Evolutionary conservation across 257 asterid species (phyloP).

Genomic region (Coffea eugenioides): DNA sequence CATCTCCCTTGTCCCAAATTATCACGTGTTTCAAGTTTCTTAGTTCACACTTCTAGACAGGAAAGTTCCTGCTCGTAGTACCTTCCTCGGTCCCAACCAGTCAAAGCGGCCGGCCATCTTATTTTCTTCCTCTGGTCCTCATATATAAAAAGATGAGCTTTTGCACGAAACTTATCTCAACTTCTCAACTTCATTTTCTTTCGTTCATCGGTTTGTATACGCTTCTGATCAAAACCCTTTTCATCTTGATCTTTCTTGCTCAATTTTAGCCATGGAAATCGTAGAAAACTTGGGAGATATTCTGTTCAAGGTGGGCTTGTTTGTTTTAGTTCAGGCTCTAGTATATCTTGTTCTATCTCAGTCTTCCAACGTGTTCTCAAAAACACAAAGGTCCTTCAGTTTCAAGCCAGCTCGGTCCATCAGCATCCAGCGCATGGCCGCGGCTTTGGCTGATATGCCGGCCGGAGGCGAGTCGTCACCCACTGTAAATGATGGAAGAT

Average conservation of each 20-base stretch:
- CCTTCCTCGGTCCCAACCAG: background rate
- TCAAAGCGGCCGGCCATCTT: slow-evolving; percentile 10
- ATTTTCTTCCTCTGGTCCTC: background rate
- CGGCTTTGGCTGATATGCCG: slow-evolving; percentile 58
- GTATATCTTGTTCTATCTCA: slow-evolving; percentile 54
- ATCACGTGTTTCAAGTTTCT: background rate
- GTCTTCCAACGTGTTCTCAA: slow-evolving; percentile 53
- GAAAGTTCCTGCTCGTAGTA: background rate
- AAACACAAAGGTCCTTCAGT: slow-evolving; percentile 34
- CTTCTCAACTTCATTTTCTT: background rate
- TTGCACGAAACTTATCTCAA: background rate
- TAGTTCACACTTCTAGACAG: background rate
- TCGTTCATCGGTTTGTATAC: background rate
- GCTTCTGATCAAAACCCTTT: background rate
- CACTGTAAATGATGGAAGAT: slow-evolving; percentile 16
- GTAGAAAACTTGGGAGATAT: slow-evolving; percentile 28
- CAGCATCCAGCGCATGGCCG: slow-evolving; percentile 66
- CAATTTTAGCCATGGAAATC: slow-evolving; percentile 17
- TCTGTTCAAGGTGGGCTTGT: slow-evolving; percentile 43
- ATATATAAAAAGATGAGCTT: background rate
- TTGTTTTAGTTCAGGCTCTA: slow-evolving; percentile 46
- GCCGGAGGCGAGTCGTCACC: slow-evolving; percentile 47
- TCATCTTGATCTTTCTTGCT: background rate
- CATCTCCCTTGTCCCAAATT: background rate
- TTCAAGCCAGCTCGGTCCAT: slow-evolving; percentile 45